phyloP scores from a whole-genome alignment of 1,139 yeast species.

The Debaryomyces robertsiae region DNA sequence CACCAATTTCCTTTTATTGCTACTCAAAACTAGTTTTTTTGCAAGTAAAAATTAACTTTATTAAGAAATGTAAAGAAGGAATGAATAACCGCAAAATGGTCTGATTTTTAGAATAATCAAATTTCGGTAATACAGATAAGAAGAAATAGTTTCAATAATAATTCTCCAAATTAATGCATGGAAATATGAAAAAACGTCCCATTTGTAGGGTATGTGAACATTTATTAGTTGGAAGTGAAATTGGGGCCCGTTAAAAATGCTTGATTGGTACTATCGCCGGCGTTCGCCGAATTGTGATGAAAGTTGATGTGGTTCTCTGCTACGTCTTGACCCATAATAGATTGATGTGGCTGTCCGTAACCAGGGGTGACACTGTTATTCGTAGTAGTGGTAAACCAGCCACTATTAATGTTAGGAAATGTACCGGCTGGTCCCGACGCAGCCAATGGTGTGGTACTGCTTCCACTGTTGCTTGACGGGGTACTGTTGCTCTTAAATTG shows the following conservation, averaged over 20 bases:
- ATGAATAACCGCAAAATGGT: too few relatives aligned
- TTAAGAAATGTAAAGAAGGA: too few relatives aligned
- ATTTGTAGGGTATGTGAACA: too few relatives aligned
- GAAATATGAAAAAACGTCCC: too few relatives aligned
- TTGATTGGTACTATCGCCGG: constrained; percentile 6
- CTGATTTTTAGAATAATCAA: too few relatives aligned
- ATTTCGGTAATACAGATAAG: too few relatives aligned
- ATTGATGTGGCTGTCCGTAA: constrained; percentile 2
- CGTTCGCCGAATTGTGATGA: background rate
- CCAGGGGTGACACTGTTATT: background rate
- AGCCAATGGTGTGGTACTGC: constrained; percentile 1
- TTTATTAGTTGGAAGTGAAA: constrained; percentile 3
- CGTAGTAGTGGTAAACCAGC: constrained; percentile 5
- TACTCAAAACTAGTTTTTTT: too few relatives aligned
- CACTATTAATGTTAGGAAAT: constrained; percentile 1
- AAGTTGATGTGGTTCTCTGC: constrained; percentile 1
- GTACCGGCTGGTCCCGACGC: constrained; percentile 1
- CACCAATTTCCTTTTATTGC: too few relatives aligned
- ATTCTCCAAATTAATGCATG: too few relatives aligned
- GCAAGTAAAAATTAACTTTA: too few relatives aligned
- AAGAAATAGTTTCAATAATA: too few relatives aligned
- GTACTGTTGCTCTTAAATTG: constrained; percentile 7
- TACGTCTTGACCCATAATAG: constrained; percentile 1
- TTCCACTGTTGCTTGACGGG: background rate
- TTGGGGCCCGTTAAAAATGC: constrained; percentile 5